A percentile compares a stretch with the other conserved stretches of the same genome.
Conservation (phyloP, 2,329 filamentous ascomycete genomes). For the Dactylellina drechsleri region DNA sequence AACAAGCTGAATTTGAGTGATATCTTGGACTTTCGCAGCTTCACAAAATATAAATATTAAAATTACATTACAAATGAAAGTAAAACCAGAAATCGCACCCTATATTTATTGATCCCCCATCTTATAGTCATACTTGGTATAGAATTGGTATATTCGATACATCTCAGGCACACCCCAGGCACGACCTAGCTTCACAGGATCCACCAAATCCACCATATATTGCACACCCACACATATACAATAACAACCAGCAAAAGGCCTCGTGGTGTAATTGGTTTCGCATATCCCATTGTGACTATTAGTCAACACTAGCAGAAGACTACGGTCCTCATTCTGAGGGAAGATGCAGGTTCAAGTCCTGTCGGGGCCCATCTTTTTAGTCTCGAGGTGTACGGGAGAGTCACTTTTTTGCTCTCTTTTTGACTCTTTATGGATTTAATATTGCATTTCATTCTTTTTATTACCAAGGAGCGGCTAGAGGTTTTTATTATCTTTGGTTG, state of each 20-base stretch:
- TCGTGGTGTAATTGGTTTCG: conserved; percentile 29
- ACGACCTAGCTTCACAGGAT: not conserved
- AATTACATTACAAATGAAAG: too few relatives aligned
- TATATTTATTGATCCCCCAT: too few relatives aligned
- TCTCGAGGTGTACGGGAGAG: not conserved
- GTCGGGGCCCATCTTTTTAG: conserved; percentile 11
- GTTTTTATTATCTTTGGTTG: too few relatives aligned
- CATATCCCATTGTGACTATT: conserved; percentile 14
- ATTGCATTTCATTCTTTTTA: too few relatives aligned
- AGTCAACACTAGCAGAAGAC: not conserved
- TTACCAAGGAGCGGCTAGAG: too few relatives aligned
- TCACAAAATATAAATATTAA: too few relatives aligned
- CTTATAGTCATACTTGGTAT: too few relatives aligned
- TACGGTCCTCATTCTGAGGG: conserved; percentile 1
- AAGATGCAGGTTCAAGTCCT: conserved; percentile 44
- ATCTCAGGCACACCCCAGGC: conserved; percentile 20
- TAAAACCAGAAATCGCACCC: too few relatives aligned
- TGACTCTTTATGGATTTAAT: not conserved
- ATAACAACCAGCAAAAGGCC: not conserved
- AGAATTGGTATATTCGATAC: not conserved
- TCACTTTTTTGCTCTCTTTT: not conserved
- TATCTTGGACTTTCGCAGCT: too few relatives aligned
- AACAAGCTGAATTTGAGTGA: too few relatives aligned
- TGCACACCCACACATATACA: not conserved
- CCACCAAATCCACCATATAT: not conserved